Base-by-base conservation (phyloP, 768 basidiomycete species). In the Boletus patriciae region DNA sequence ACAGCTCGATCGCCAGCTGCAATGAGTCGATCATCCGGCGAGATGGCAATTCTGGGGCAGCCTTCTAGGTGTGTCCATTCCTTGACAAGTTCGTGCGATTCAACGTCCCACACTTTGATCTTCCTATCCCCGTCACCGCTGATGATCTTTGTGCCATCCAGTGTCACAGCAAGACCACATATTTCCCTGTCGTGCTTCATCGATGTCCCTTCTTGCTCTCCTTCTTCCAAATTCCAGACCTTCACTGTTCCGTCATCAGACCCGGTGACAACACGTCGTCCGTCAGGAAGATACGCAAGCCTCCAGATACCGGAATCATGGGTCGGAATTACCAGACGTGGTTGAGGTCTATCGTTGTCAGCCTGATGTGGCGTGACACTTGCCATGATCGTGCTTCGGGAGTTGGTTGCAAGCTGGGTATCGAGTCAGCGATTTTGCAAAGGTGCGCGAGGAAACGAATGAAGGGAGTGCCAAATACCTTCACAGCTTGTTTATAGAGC, bases 241-340 rank as follows among this genome's bases (percentile, higher is more conserved):
- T 9, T 38, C 2, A 50, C 11, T 11, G 10, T 18, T 11, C 41
- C 23, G 7, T 57, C 34, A 23, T 23, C 0, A 5, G 15, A 60
- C 15, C 52, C 31, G 10, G 48, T 53, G 16, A 52, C 55, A n/a
- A 62, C 37, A 2, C 45, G 60, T 25, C 21, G 37, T 21, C 60
- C 57, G 7, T 46, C 62, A 5, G 23, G 61, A 33, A 63, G 46
- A 27, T 18, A 62, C n/a, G 16, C 33, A 3, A 62, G 11, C 13
- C 2, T 29, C 25, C 4, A 1, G 29, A 50, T 37, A 21, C 0
- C 1, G 15, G 36, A 12, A 25, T 52, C 23, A 36, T 48, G 47
- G 7, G 37, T 43, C 1, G 10, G 27, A n/a, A 50, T 46, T 3
- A 38, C 41, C n/a, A 43, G 33, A 5, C 15, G 19, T 36, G 34